These are phyloP conservation scores for Penicillium paneum DNA, from an alignment of 2,329 filamentous ascomycete species.

Conservation along the genomic window DNA sequence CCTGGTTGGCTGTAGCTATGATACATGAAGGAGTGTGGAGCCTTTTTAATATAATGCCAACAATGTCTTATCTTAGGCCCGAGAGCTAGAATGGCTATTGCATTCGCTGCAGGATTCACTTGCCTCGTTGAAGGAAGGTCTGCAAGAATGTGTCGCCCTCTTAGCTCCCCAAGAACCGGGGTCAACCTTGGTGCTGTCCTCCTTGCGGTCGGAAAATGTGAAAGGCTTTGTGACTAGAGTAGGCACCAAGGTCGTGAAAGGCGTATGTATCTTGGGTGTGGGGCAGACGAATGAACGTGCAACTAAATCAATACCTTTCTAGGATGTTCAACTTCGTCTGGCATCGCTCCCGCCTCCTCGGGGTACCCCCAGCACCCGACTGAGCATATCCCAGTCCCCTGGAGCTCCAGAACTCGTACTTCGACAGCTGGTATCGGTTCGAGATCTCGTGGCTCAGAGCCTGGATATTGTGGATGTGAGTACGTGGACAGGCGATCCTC, in stretches of 20 bases:
- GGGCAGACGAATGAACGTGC: background rate
- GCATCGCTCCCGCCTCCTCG: slow-evolving; percentile 50
- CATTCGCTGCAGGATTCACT: slow-evolving; percentile 60
- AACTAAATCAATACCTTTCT: background rate
- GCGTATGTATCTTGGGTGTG: slow-evolving; percentile 56
- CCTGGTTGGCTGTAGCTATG: background rate
- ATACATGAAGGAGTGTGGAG: slow-evolving; percentile 3
- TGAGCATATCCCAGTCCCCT: slow-evolving; percentile 53
- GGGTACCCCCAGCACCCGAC: slow-evolving; percentile 50
- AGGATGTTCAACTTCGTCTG: slow-evolving; percentile 76
- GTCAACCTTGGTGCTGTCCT: slow-evolving; percentile 85
- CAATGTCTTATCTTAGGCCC: slow-evolving; percentile 38
- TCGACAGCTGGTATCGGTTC: slow-evolving; percentile 66
- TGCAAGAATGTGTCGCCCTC: slow-evolving; percentile 84
- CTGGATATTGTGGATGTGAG: slow-evolving; percentile 80
- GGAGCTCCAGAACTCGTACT: slow-evolving; percentile 60
- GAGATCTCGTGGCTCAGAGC: slow-evolving; percentile 75
- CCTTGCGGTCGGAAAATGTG: slow-evolving; percentile 78
- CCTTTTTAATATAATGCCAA: slow-evolving; percentile 14
- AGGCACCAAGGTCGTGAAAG: slow-evolving; percentile 87
- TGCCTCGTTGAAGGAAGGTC: slow-evolving; percentile 62
- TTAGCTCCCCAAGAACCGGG: slow-evolving; percentile 81
- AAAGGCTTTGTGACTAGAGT: slow-evolving; percentile 91
- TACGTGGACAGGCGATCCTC: slow-evolving; percentile 66
- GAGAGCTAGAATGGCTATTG: slow-evolving; percentile 64